Evolutionary conservation across 2,329 filamentous ascomycete species (phyloP), one percentile per base, ranked within the genome.

Genomic region (Lomentospora prolificans): DNA sequence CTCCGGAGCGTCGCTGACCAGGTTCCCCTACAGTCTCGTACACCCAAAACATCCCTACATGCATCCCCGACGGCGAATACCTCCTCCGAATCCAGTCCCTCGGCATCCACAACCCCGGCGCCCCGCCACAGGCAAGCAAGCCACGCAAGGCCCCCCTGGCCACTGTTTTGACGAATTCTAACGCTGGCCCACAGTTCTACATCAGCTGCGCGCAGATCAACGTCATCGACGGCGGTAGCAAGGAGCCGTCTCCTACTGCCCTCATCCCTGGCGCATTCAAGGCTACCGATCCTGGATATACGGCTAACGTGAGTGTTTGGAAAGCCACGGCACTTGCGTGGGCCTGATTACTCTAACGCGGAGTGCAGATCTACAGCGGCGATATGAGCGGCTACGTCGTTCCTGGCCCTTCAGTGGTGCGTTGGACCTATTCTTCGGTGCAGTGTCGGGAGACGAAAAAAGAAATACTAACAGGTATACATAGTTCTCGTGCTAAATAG

Each of bases 1-100:
- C 5, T 51, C 5, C 10, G 7, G 22, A 7, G 14, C 27, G 9
- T 46, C 7, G 7, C 41, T n/a, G 7, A n/a, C 41, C 17, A 7
- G 5, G 12, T 33, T 12, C n/a, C 7, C 12, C 17, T 24, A 41
- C 10, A 56, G 54, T 36, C 33, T 60, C 64, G 1, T 71, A 71
- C 62, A 61, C 63, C 17, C 64, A 62, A 60, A 62, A 68, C 52
- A 75, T 84, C 58, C 80, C 80, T 3, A 60, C 65, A 14, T 74
- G 74, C 59, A 69, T 84, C 50, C 72, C 73, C 28, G 64, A 79
- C 33, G 81, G 81, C 58, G 75, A 81, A 60, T 82, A 84, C 64
- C 75, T 84, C 56, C 71, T 82, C 17, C 73, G 79, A 39, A 75
- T 80, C 64, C 78, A 82, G 67, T 73, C 79, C 55, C 75, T 86